Percentiles rank a stretch among this genome's conserved stretches.
phyloP scores from a whole-genome alignment of 2,329 filamentous ascomycete species.

The Gaeumannomyces tritici region DNA sequence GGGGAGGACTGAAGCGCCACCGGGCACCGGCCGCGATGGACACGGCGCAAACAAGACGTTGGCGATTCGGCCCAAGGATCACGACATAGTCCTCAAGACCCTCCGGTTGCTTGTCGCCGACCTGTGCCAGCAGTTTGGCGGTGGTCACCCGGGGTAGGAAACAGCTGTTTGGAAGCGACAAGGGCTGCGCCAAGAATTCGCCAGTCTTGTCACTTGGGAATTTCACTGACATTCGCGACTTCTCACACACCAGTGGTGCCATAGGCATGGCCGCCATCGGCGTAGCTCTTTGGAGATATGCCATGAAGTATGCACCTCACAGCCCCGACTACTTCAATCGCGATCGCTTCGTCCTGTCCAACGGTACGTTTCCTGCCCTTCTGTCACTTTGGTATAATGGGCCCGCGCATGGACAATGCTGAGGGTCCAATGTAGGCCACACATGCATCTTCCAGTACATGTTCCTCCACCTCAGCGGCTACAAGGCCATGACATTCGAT shows the following conservation, averaged over 20 bases:
- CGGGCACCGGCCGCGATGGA: neutral
- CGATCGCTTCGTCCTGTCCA: conserved; percentile 50
- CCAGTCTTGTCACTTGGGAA: neutral
- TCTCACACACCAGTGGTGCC: conserved; percentile 12
- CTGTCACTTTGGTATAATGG: neutral
- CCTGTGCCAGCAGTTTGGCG: conserved; percentile 60
- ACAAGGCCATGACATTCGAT: conserved; percentile 39
- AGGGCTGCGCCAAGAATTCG: neutral
- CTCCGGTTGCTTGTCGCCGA: conserved; percentile 58
- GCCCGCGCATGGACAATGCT: neutral
- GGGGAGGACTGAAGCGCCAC: neutral
- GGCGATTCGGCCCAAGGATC: neutral
- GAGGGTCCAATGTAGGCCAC: conserved; percentile 21
- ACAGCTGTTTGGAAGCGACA: too few relatives aligned
- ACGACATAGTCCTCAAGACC: conserved; percentile 44
- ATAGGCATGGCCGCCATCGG: conserved; percentile 27
- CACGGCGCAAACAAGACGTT: neutral
- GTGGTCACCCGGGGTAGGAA: conserved; percentile 56
- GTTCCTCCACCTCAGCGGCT: conserved; percentile 39
- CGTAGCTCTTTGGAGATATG: conserved; percentile 43
- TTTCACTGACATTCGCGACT: neutral
- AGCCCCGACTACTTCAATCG: conserved; percentile 45
- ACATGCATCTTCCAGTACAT: conserved; percentile 40
- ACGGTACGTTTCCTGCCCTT: conserved; percentile 22
- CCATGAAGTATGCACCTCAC: conserved; percentile 46